phyloP scores from a whole-genome alignment of 108 stramenopile species.

The Cyclotella distinguenda region DNA sequence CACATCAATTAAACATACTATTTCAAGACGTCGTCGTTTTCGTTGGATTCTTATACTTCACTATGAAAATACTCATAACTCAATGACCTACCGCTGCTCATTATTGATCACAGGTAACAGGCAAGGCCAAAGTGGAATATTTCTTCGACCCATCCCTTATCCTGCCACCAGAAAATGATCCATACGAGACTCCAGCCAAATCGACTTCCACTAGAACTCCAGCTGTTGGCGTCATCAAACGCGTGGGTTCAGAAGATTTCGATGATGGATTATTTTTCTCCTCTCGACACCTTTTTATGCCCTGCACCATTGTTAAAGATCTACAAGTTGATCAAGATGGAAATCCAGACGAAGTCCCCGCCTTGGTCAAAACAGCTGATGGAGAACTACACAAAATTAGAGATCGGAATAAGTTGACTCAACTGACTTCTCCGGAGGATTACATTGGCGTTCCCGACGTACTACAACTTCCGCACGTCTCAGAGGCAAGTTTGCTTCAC shows the following conservation, averaged over 20 bases:
- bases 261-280: constrained; percentile 43
- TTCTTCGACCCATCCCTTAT: constrained; percentile 79
- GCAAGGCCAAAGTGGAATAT: constrained; percentile 82
- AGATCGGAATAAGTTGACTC: constrained; percentile 53
- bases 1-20: no score
- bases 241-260: background rate
- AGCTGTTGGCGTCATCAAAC: constrained; percentile 9
- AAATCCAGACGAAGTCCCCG: constrained; percentile 46
- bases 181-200: constrained; percentile 27
- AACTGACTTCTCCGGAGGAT: constrained; percentile 69
- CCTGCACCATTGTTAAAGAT: constrained; percentile 79
- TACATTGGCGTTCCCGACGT: constrained; percentile 80
- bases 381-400: constrained; percentile 80
- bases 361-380: constrained; percentile 81
- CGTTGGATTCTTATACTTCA: no score
- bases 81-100: no score
- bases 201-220: constrained; percentile 1
- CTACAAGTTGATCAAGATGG: constrained; percentile 41
- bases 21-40: no score
- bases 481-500: constrained; percentile 84
- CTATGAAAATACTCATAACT: no score
- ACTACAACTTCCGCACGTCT: constrained; percentile 76
- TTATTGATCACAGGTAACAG: constrained; percentile 80
- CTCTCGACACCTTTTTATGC: constrained; percentile 74
- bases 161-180: constrained; percentile 33